phyloP scores from a whole-genome alignment of 257 asterid species.

The Rauvolfia tetraphylla region DNA sequence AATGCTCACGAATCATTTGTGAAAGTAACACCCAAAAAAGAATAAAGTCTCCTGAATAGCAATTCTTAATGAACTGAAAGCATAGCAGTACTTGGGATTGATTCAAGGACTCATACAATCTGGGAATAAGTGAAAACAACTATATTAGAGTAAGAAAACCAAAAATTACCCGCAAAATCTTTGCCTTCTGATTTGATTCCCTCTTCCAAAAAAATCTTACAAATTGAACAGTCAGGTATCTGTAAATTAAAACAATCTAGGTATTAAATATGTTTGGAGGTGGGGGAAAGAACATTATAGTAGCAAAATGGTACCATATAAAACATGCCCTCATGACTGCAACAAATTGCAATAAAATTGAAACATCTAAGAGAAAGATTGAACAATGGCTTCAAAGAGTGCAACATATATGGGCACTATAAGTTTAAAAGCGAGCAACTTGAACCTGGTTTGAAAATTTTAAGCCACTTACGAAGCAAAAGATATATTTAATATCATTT shows the following conservation, averaged over 20 bases:
- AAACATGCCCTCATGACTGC: not conserved
- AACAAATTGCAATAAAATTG: not conserved
- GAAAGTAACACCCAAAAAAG: not conserved
- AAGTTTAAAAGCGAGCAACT: not conserved
- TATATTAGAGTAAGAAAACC: slow-evolving; percentile 9
- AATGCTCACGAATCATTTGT: not conserved
- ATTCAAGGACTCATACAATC: not conserved
- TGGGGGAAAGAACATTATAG: not conserved
- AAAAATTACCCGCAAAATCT: slow-evolving; percentile 81
- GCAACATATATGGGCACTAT: slow-evolving; percentile 1
- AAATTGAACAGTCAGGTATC: slow-evolving; percentile 91
- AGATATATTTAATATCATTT: not conserved
- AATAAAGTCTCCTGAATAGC: not conserved
- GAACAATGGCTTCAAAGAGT: slow-evolving; percentile 11
- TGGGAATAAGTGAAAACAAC: not conserved
- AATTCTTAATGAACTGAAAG: not conserved
- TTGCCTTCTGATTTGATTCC: slow-evolving; percentile 98
- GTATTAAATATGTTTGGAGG: not conserved
- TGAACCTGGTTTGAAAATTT: not conserved
- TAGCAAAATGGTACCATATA: not conserved
- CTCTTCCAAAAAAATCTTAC: slow-evolving; percentile 99
- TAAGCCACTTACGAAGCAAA: not conserved
- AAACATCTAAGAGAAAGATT: slow-evolving; percentile 15
- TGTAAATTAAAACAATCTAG: slow-evolving; percentile 25
- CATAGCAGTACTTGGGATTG: not conserved